Evolutionary conservation across 2,329 filamentous ascomycete genomes (phyloP), one percentile per base, ranked within the genome.

Genomic region (Sporothrix curviconia): DNA sequence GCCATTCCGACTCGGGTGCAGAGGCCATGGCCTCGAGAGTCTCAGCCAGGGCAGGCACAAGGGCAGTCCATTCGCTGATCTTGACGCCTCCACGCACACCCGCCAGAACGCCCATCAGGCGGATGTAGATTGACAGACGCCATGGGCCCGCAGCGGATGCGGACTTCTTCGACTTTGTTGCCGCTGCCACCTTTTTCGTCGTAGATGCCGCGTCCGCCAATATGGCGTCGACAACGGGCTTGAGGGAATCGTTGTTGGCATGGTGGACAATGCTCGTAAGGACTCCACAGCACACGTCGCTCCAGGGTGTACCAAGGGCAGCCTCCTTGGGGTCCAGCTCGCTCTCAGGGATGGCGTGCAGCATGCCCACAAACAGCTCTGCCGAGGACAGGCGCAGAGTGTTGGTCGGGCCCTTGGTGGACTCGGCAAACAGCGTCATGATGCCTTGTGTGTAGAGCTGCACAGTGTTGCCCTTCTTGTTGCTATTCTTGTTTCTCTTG

Each of bases 381-480:
- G 79, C 69, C 2, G 80, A 83, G 14, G 78, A 79, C 2, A 84
- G 86, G 65, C 86, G 83, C 47, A 86, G 71, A 1, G 75, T 78
- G 50, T 78, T 66, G 2, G 83, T 82, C 14, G 83, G 78, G 15
- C 83, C 80, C 70, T 87, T 86, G 64, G 83, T 79, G 8, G 92
- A 86, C 70, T 97, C 92, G 4, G 90, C 85, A 66, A 96, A 90
- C 78, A 97, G 86, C 17, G 84, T 89, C 90, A 96, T 96, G 46
- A 96, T 72, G 56, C 92, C 94, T 68, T 95, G 85, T 61, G 87
- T 86, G 69, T 96, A 96, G 14, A 90, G 78, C 12, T 77, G 75
- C 60, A 82, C 82, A 2, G 57, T 25, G 36, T 30, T 50, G 42
- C 40, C 49, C 43, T 50, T 56, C 34, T 44, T 59, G 50, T 47